phyloP scores from a whole-genome alignment of 208 protist species.

The Acanthamoeba sp. region DNA sequence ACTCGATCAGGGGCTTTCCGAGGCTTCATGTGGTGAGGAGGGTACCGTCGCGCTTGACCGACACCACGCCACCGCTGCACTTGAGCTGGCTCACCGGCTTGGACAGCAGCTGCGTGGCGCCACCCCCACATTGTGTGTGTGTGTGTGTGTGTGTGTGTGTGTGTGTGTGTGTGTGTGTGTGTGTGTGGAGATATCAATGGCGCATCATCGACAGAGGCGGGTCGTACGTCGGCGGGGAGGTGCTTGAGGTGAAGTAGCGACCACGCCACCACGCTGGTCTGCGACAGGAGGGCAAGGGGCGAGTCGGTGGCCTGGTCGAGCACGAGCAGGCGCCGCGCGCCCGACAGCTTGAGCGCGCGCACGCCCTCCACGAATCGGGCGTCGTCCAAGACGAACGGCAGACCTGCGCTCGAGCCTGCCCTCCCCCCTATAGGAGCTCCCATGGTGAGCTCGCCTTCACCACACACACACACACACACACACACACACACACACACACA shows the following conservation, averaged over 20 bases:
- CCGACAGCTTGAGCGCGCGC: not conserved
- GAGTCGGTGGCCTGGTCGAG: constrained; percentile 22
- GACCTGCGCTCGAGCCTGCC: not conserved
- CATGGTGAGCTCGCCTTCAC: no score
- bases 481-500: no score
- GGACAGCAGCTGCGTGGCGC: not conserved
- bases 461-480: no score
- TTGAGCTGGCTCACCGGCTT: not conserved
- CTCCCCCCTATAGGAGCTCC: not conserved
- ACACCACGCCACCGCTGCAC: not conserved
- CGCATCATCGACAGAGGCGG: not conserved
- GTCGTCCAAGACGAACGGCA: not conserved
- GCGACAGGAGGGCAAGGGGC: not conserved
- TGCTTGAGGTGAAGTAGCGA: not conserved
- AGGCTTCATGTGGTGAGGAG: not conserved
- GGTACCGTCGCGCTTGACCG: not conserved
- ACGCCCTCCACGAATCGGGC: not conserved
- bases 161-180: no score
- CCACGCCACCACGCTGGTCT: not conserved
- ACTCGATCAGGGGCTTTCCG: no score
- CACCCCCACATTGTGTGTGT: not conserved
- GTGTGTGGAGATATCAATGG: not conserved
- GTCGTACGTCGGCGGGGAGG: not conserved
- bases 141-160: no score
- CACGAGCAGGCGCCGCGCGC: not conserved